These are phyloP conservation scores for Xylaria sp. DNA, from an alignment of 2,329 filamentous ascomycete genomes.

Conservation along the genomic window DNA sequence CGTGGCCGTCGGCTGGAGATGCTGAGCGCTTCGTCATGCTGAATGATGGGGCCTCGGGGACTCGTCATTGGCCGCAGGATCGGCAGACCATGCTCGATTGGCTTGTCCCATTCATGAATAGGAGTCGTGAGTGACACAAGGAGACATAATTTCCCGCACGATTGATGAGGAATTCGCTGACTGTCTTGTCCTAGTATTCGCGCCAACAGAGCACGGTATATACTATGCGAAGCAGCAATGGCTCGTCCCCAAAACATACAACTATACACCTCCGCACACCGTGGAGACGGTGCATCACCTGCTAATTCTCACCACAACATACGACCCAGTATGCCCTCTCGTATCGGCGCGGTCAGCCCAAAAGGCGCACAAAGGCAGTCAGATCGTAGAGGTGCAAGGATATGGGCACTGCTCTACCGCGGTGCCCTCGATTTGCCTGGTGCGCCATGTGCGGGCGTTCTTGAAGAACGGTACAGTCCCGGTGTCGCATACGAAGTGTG, in stretches of 20 bases:
- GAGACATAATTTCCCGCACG: too few species aligned
- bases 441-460: slow-evolving; percentile 52
- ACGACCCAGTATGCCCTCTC: slow-evolving; percentile 67
- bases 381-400: slow-evolving; percentile 55
- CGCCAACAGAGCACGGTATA: slow-evolving; percentile 40
- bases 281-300: slow-evolving; percentile 62
- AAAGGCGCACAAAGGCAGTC: slow-evolving; percentile 52
- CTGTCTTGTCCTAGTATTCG: slow-evolving; percentile 43
- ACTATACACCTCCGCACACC: slow-evolving; percentile 44
- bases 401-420: slow-evolving; percentile 58
- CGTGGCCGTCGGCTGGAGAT: slow-evolving; percentile 44
- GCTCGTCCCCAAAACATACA: slow-evolving; percentile 47
- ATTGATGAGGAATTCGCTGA: too few species aligned
- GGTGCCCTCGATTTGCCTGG: slow-evolving; percentile 53
- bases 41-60: slow-evolving; percentile 50
- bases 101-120: slow-evolving; percentile 50
- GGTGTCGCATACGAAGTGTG: slow-evolving; percentile 51
- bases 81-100: slow-evolving; percentile 51
- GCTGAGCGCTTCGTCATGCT: slow-evolving; percentile 46
- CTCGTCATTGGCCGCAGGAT: slow-evolving; percentile 51
- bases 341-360: slow-evolving; percentile 54
- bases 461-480: slow-evolving; percentile 55
- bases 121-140: slow-evolving; percentile 33
- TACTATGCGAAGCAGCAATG: slow-evolving; percentile 50
- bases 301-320: slow-evolving; percentile 65